Conservation (phyloP, 345 rosid species). For the Hypericum androsaemum region DNA sequence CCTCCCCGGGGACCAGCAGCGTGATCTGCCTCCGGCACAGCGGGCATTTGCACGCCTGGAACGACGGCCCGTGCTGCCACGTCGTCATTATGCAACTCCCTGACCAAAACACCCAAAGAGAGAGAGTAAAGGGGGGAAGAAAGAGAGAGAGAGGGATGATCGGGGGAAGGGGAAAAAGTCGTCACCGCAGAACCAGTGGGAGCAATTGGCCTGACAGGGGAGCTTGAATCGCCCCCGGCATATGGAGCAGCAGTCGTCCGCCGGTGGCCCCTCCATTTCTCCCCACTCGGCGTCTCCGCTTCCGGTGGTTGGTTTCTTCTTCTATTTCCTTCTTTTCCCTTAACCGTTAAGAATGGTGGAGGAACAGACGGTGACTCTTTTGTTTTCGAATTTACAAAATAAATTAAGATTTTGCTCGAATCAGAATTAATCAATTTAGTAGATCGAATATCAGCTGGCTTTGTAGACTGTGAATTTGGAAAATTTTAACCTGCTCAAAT, state of each 20-base stretch:
- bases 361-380: no score
- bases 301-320: no score
- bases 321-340: no score
- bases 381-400: no score
- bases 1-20: constrained; percentile 61
- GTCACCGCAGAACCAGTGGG: constrained; percentile 95
- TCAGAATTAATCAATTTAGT: no score
- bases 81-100: constrained; percentile 66
- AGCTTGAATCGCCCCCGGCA: constrained; percentile 60
- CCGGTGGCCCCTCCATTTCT: constrained; percentile 61
- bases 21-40: constrained; percentile 81
- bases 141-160: neutral
- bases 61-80: constrained; percentile 65
- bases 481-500: no score
- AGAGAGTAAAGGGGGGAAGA: constrained; percentile 1
- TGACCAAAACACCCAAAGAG: constrained; percentile 25
- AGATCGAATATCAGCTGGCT: no score
- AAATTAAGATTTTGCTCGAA: no score
- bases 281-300: neutral
- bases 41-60: constrained; percentile 78
- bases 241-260: constrained; percentile 60
- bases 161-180: neutral
- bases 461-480: no score
- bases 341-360: no score
- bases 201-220: constrained; percentile 91